Base-by-base conservation (phyloP, 176 grass and related monocot species). In the Phragmites australis region DNA sequence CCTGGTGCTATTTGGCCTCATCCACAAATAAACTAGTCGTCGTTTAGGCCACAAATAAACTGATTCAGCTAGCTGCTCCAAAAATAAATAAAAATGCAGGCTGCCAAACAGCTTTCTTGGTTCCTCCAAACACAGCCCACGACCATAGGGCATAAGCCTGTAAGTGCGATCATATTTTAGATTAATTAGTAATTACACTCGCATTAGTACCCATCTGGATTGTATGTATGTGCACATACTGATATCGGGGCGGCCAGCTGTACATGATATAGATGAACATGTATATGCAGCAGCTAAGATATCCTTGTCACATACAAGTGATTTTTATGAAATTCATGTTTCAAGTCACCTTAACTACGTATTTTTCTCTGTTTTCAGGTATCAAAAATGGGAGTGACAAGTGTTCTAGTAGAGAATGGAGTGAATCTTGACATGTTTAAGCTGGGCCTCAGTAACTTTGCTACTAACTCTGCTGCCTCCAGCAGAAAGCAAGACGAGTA, bases 381-480 rank as follows among this genome's bases (percentile, higher is more conserved):
- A 42, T 93, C 94, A 39, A 93, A 93, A 81, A 90, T 97, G 91
- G 91, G 94, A 72, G 94, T 90, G 77, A 91, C 91, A 17, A 77
- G 87, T 64, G 81, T 93, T 61, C 73, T 93, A 29, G 94, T 97
- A 56, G 87, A 93, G 54, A 89, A 93, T 0, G 94, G 89, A 17
- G 27, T 97, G 84, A 97, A 97, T 75, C 89, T 97, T 34, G 87
- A 97, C 62, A 91, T 89, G 78, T 88, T 97, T 70, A 97, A 86
- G 91, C 76, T 87, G 70, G 94, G 94, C 41, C 91, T 97, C 37
- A 83, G 73, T 80, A 89, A 97, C 51, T 93, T 93, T 39, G 75
- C 87, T 72, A 82, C 49, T 46, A 82, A 77, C 25, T 53, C 23
- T 84, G 70, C 65, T 15, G 73, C 80, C n/a, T 70, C 25, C 14